Percentiles rank a stretch among this genome's conserved stretches.
phyloP scores from a whole-genome alignment of 108 stramenopile genomes.

The Poteriospumella lacustris region DNA sequence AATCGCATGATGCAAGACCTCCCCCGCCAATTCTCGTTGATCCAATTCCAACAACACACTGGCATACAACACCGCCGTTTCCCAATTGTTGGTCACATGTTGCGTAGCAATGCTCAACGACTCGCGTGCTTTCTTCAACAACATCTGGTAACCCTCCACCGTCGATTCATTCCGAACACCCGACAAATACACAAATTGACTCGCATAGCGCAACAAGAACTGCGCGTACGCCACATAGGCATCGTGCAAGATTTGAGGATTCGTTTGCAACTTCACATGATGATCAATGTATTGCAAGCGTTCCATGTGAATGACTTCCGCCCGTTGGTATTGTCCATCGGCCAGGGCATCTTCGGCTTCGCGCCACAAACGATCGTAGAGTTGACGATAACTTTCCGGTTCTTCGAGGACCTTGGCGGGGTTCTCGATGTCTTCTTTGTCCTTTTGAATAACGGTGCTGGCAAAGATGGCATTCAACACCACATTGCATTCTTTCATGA shows the following conservation, averaged over 20 bases:
- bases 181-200: not conserved
- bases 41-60: not conserved
- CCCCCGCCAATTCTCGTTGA: constrained; percentile 7
- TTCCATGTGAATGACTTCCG: constrained; percentile 10
- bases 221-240: not conserved
- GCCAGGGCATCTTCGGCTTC: constrained; percentile 9
- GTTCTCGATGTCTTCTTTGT: constrained; percentile 14
- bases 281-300: not conserved
- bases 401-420: not conserved
- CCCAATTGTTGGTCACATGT: not conserved
- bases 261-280: not conserved
- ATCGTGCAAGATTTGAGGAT: not conserved
- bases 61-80: not conserved
- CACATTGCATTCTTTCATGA: constrained; percentile 25
- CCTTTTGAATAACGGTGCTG: not conserved
- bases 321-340: not conserved
- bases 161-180: not conserved
- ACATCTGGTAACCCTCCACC: not conserved
- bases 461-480: constrained; percentile 20
- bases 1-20: not conserved
- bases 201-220: not conserved
- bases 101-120: not conserved
- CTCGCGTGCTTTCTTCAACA: not conserved
- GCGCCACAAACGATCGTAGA: not conserved
- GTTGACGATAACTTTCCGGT: not conserved